Evolutionary conservation across 257 asterid genomes (phyloP).

Genomic region (Solanum verrucosum): DNA sequence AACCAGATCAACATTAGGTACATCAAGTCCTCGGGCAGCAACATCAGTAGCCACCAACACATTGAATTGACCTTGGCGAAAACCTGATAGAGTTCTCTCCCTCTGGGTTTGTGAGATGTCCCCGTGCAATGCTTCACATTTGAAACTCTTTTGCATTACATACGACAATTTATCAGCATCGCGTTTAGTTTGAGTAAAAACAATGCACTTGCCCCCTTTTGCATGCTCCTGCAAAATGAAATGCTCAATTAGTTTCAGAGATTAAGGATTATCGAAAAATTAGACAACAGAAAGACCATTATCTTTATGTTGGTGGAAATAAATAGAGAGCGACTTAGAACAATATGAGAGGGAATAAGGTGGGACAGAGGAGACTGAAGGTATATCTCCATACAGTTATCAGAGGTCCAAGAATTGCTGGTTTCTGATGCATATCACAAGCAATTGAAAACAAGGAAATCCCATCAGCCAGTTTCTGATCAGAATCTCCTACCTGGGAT

Average conservation of each 20-base stretch:
- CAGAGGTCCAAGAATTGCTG: constrained; percentile 69
- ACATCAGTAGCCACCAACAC: constrained; percentile 91
- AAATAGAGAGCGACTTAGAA: not conserved
- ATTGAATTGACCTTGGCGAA: constrained; percentile 69
- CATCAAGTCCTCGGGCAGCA: constrained; percentile 98
- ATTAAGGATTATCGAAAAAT: not conserved
- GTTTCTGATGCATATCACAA: constrained; percentile 58
- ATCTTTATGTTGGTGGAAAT: not conserved
- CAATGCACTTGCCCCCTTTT: constrained; percentile 88
- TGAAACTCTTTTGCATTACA: constrained; percentile 49
- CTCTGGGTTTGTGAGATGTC: constrained; percentile 82
- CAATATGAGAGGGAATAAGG: not conserved
- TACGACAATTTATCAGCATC: constrained; percentile 84
- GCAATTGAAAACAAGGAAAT: constrained; percentile 57
- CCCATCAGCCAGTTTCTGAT: constrained; percentile 90
- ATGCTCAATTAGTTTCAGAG: not conserved
- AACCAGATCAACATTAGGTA: constrained; percentile 97
- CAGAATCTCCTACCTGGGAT: constrained; percentile 87
- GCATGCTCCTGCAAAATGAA: constrained; percentile 60
- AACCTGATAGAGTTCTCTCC: constrained; percentile 79
- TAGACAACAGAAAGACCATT: not conserved
- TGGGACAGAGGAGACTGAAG: not conserved
- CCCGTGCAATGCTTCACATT: constrained; percentile 92
- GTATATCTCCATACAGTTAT: constrained; percentile 42
- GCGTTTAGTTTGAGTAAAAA: constrained; percentile 94